Evolutionary conservation across 768 basidiomycete genomes (phyloP), one percentile per base, ranked within the genome.

Genomic region (Pisolithus orientalis): DNA sequence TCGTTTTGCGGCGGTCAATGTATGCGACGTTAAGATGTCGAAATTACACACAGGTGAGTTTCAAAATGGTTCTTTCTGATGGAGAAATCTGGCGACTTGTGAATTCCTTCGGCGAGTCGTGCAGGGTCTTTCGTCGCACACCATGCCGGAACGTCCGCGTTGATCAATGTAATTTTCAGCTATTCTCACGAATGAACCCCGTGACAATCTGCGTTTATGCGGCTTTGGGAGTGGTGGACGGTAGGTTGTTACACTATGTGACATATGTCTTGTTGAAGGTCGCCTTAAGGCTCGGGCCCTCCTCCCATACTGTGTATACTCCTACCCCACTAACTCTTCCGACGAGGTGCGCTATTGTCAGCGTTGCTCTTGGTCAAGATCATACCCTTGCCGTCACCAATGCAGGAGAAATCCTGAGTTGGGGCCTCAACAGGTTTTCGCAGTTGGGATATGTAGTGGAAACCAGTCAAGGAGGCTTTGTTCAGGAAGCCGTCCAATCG

Each of bases 361-460:
- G 82, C 13, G 79, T 97, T 25, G 91, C 93, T 0, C 74, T 94
- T 6, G 94, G 91, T 10, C 95, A 95, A 65, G 96, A 99, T 61
- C 96, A 98, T 64, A 94, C 94, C 0, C 80, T 98, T 28, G 88
- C 83, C 1, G 72, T 98, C 28, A 94, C 93, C 0, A 79, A 74
- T 25, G 65, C 76, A 0, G 94, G 95, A 4, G 90, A 94, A 61
- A 81, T 97, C 3, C 80, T 85, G 38, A 92, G 85, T 24, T 98
- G 94, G 90, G 96, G 92, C 13, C 69, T 91, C 25, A 94, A 94
- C 58, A 80, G 92, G 13, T 95, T 94, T 65, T 74, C 81, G 4
- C 94, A 97, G 62, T 78, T 96, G 5, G 94, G 95, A 10, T 96
- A 96, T 59, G 70, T 80, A 3, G 75, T 95, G 4, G 92, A 97